Conservation (phyloP, 2,329 filamentous ascomycete species). For the Catunica adiposa region DNA sequence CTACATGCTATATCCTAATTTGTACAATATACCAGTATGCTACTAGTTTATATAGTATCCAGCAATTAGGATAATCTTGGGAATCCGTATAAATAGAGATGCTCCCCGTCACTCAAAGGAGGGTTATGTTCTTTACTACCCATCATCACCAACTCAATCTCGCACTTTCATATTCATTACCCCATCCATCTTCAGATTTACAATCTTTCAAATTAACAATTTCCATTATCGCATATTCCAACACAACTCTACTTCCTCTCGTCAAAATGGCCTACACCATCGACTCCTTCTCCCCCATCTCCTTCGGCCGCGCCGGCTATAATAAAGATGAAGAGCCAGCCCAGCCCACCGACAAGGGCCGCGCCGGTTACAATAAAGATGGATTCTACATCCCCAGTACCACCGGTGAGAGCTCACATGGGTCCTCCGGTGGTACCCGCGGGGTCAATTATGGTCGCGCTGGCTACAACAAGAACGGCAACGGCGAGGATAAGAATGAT, state of each 20-base stretch:
- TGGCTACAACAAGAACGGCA: constrained; percentile 30
- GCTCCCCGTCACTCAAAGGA: neutral
- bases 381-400: constrained; percentile 20
- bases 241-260: neutral
- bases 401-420: neutral
- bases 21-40: too few relatives aligned
- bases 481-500: constrained; percentile 15
- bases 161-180: neutral
- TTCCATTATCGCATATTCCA: neutral
- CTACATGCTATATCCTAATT: neutral
- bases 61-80: too few relatives aligned
- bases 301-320: constrained; percentile 29
- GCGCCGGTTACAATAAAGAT: constrained; percentile 26
- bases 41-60: too few relatives aligned
- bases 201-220: neutral
- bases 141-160: neutral
- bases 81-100: neutral
- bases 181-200: neutral
- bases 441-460: constrained; percentile 27
- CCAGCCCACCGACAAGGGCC: constrained; percentile 20
- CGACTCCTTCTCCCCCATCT: constrained; percentile 15
- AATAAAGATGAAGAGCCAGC: constrained; percentile 21
- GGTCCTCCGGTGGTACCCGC: constrained; percentile 4
- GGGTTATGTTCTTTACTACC: too few relatives aligned
- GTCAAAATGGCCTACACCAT: constrained; percentile 17